Evolutionary conservation across 345 rosid genomes (phyloP).

Genomic region (Lepidium africanum): DNA sequence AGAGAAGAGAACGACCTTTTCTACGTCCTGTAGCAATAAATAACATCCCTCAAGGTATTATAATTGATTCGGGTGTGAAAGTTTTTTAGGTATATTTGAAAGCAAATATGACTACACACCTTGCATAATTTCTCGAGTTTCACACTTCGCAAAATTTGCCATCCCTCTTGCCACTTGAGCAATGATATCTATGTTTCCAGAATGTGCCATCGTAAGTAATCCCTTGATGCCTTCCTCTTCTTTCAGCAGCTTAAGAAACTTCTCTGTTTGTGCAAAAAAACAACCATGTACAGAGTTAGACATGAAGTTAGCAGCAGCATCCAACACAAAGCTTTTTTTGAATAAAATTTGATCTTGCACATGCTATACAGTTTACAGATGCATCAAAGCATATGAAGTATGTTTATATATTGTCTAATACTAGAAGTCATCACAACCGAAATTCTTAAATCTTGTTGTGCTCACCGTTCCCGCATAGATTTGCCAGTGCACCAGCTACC

Average conservation of each 20-base stretch:
- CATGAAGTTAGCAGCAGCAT: neutral
- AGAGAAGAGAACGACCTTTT: conserved; percentile 69
- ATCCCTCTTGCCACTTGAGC: conserved; percentile 95
- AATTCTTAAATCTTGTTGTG: neutral
- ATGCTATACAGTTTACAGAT: neutral
- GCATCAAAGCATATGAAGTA: neutral
- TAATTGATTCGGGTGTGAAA: neutral
- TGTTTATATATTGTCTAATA: neutral
- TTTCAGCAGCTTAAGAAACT: conserved; percentile 54
- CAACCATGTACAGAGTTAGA: neutral
- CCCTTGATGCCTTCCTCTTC: conserved; percentile 86
- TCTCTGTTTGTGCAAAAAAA: conserved; percentile 42
- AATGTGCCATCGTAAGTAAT: conserved; percentile 55
- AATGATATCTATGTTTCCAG: conserved; percentile 56
- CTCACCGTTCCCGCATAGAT: conserved; percentile 91
- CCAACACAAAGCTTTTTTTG: neutral
- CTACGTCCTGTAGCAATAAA: conserved; percentile 47
- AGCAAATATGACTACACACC: conserved; percentile 34
- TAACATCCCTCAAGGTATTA: neutral
- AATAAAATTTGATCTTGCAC: neutral
- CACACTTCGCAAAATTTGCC: conserved; percentile 95
- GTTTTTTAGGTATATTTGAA: neutral
- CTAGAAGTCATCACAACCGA: neutral
- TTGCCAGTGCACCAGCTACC: conserved; percentile 96
- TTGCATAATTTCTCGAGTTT: conserved; percentile 71